Conservation (phyloP, 2,329 filamentous ascomycete genomes). For the Huntiella abstrusa region DNA sequence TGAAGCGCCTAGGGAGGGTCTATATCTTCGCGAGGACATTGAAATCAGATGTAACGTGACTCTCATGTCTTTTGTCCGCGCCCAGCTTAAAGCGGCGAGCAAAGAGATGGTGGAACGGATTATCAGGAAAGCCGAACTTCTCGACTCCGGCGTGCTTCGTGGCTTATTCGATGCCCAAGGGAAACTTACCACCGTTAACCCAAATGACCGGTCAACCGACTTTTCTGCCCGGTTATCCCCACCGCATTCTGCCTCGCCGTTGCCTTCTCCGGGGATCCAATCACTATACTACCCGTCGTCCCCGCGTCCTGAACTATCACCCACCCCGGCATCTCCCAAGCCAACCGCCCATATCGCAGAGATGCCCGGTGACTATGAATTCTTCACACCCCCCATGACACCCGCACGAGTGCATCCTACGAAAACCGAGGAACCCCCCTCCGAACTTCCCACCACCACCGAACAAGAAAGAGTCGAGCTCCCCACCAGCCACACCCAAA, state of each 20-base stretch:
- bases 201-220: conserved; percentile 27
- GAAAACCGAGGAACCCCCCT: too few relatives aligned
- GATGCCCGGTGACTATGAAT: too few relatives aligned
- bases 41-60: conserved; percentile 52
- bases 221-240: neutral
- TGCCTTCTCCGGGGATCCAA: neutral
- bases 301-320: too few relatives aligned
- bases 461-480: too few relatives aligned
- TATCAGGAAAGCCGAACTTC: conserved; percentile 51
- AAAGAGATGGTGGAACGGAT: conserved; percentile 50
- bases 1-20: conserved; percentile 40
- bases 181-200: conserved; percentile 39
- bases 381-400: too few relatives aligned
- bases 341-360: too few relatives aligned
- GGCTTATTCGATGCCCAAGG: conserved; percentile 47
- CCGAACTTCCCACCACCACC: too few relatives aligned
- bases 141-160: conserved; percentile 45
- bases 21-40: conserved; percentile 52
- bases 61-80: conserved; percentile 45
- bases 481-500: too few relatives aligned
- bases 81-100: conserved; percentile 45
- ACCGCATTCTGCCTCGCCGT: neutral
- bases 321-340: too few relatives aligned
- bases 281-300: too few relatives aligned
- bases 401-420: too few relatives aligned